phyloP scores from a whole-genome alignment of 2,329 filamentous ascomycete species.

The Aspergillus ochraceus region DNA sequence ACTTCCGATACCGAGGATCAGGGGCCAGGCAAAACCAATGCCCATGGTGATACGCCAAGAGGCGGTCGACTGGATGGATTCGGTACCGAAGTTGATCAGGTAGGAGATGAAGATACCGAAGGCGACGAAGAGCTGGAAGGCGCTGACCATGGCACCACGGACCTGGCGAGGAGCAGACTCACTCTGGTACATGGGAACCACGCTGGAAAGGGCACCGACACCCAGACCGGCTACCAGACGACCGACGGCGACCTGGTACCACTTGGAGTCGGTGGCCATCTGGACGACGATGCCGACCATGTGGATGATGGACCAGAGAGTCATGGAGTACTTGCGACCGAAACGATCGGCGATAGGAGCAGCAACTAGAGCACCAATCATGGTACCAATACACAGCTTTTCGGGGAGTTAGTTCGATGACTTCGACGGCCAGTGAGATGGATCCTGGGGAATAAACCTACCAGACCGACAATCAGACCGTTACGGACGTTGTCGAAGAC shows the following conservation, averaged over 20 bases:
- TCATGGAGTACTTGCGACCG: slow-evolving; percentile 48
- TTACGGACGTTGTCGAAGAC: slow-evolving; percentile 46
- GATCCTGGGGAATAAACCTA: slow-evolving; percentile 22
- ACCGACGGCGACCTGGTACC: slow-evolving; percentile 48
- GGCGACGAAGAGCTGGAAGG: slow-evolving; percentile 53
- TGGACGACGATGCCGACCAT: slow-evolving; percentile 49
- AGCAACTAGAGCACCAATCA: slow-evolving; percentile 43
- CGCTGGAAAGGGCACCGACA: slow-evolving; percentile 47
- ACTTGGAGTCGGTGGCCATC: slow-evolving; percentile 42
- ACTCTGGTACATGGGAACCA: slow-evolving; percentile 51
- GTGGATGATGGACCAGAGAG: slow-evolving; percentile 47
- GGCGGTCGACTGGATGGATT: slow-evolving; percentile 42
- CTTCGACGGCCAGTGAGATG: neutral
- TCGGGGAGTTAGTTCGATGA: slow-evolving; percentile 11
- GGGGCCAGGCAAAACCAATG: slow-evolving; percentile 58
- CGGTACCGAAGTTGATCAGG: slow-evolving; percentile 50
- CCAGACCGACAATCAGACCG: slow-evolving; percentile 47
- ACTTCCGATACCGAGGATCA: slow-evolving; percentile 56
- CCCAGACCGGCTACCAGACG: slow-evolving; percentile 50
- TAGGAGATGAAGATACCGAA: slow-evolving; percentile 52
- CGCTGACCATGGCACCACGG: slow-evolving; percentile 50
- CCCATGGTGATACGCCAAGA: slow-evolving; percentile 56
- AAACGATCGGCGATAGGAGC: slow-evolving; percentile 48
- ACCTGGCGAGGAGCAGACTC: slow-evolving; percentile 49
- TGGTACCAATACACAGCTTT: slow-evolving; percentile 47